phyloP scores from a whole-genome alignment of 2,329 filamentous ascomycete species.

The Verticillium albo-atrum region DNA sequence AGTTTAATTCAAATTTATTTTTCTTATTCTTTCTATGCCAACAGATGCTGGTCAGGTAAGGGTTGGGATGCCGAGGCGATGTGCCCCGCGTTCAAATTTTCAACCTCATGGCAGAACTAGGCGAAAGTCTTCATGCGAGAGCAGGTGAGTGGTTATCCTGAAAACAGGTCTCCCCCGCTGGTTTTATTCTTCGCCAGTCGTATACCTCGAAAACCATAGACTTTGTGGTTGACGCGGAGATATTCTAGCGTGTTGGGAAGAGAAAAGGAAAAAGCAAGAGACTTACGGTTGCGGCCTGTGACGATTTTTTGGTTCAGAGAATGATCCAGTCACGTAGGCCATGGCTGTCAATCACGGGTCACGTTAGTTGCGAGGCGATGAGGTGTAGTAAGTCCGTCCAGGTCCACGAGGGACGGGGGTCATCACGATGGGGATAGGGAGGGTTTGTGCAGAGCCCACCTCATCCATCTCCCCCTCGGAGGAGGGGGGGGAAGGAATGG shows the following conservation, averaged over 20 bases:
- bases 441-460: no score
- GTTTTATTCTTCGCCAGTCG: conserved; percentile 80
- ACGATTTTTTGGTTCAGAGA: background rate
- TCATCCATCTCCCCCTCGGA: background rate
- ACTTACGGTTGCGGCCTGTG: background rate
- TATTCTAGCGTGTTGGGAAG: conserved; percentile 63
- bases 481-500: conserved; percentile 3
- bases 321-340: background rate
- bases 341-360: no score
- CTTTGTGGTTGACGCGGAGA: conserved; percentile 75
- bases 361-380: no score
- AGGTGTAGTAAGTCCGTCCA: no score
- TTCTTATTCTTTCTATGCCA: no score
- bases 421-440: no score
- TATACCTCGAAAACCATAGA: conserved; percentile 87
- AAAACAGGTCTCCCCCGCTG: conserved; percentile 31
- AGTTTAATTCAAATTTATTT: no score
- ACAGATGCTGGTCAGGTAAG: background rate
- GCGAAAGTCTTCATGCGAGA: conserved; percentile 80
- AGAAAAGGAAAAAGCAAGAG: conserved; percentile 15
- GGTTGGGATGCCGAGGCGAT: conserved; percentile 25
- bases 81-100: conserved; percentile 86
- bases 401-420: no score
- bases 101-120: conserved; percentile 58
- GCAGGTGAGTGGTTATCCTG: conserved; percentile 45